Evolutionary conservation across 2,329 filamentous ascomycete species (phyloP).

Genomic region (Curvularia sp.): DNA sequence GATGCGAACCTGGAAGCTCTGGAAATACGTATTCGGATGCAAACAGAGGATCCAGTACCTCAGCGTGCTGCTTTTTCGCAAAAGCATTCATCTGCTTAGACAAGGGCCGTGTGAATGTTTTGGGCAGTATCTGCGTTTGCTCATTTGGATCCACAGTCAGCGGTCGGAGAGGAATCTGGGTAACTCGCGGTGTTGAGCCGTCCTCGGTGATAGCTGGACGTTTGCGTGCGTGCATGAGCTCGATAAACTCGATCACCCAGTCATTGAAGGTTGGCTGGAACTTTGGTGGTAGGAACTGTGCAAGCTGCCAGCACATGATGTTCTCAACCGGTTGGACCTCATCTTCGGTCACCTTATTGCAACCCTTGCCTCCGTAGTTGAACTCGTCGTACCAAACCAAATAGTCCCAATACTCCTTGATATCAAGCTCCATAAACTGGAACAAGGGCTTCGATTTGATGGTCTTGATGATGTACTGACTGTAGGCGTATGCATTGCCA

Average conservation of each 20-base stretch:
- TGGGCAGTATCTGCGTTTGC: conserved; percentile 73
- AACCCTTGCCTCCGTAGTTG: conserved; percentile 97
- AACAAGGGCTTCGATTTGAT: conserved; percentile 96
- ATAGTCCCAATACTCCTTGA: conserved; percentile 99
- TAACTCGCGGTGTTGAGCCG: conserved; percentile 61
- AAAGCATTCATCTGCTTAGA: conserved; percentile 86
- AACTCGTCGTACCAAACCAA: conserved; percentile 99
- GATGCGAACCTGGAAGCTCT: conserved; percentile 74
- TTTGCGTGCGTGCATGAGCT: conserved; percentile 90
- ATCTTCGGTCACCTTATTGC: conserved; percentile 75
- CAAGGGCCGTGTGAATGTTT: conserved; percentile 83
- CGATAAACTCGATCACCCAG: conserved; percentile 93
- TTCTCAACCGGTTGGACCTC: conserved; percentile 85
- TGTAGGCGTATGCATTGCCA: conserved; percentile 94
- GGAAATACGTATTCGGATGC: conserved; percentile 89
- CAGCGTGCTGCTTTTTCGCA: conserved; percentile 84
- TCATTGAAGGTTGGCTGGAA: conserved; percentile 87
- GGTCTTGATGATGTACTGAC: conserved; percentile 95
- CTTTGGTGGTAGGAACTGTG: conserved; percentile 80
- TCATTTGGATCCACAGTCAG: conserved; percentile 64
- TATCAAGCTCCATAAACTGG: conserved; percentile 94
- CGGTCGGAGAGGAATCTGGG: conserved; percentile 66
- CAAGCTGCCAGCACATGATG: conserved; percentile 98
- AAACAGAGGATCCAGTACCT: conserved; percentile 87
- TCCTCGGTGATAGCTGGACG: conserved; percentile 57